Percentiles rank a stretch among this genome's conserved stretches.
Evolutionary conservation across 2,329 filamentous ascomycete species (phyloP).

Genomic region (Fusarium sp.): DNA sequence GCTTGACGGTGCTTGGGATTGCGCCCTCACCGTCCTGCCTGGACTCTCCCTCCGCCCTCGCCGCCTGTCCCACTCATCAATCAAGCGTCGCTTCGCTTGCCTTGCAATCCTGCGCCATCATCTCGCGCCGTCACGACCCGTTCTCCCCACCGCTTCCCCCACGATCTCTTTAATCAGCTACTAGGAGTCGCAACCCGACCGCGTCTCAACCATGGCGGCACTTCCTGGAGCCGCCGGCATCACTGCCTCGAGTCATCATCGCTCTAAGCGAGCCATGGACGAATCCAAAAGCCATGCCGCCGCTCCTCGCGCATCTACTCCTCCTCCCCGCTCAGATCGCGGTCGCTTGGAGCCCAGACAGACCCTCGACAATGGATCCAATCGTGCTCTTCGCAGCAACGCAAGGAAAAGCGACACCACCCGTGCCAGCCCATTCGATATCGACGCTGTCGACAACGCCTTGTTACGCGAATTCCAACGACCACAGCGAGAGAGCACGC

Average conservation of each 20-base stretch:
- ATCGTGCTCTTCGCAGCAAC: conserved; percentile 49
- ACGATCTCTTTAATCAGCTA: conserved; percentile 6
- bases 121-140: conserved; percentile 9
- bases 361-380: conserved; percentile 49
- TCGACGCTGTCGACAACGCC: conserved; percentile 62
- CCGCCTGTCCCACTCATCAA: conserved; percentile 1
- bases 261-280: conserved; percentile 47
- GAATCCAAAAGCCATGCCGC: conserved; percentile 46
- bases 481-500: conserved; percentile 63
- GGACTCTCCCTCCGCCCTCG: conserved; percentile 15
- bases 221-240: conserved; percentile 44
- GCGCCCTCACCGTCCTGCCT: conserved; percentile 36
- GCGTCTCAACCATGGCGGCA: conserved; percentile 47
- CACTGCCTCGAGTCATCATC: conserved; percentile 45
- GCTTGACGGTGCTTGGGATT: conserved; percentile 40
- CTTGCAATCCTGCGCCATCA: conserved; percentile 9
- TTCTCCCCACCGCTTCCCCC: conserved; percentile 8
- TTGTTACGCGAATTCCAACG: conserved; percentile 63
- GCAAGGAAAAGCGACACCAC: conserved; percentile 50
- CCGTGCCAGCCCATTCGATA: conserved; percentile 55
- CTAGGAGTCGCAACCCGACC: conserved; percentile 14
- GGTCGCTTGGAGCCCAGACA: conserved; percentile 55
- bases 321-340: conserved; percentile 57
- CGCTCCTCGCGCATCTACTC: conserved; percentile 55
- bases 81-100: conserved; percentile 8